phyloP scores from a whole-genome alignment of 1,284 basidiomycete genomes.

The Melampsora medusae region DNA sequence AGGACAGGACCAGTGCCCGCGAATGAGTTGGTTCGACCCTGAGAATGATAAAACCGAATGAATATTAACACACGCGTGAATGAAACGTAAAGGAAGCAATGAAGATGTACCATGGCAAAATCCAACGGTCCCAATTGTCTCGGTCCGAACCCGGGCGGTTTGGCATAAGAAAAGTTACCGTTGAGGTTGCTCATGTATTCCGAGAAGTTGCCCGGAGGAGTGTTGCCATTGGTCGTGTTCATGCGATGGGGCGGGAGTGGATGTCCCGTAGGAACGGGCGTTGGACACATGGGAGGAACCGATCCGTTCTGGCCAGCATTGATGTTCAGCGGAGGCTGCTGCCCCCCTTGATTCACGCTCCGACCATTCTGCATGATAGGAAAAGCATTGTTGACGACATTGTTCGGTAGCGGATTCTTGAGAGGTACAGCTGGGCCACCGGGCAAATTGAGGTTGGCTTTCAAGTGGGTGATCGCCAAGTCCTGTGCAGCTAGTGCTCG shows the following conservation, averaged over 20 bases:
- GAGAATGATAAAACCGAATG: neutral
- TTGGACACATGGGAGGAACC: neutral
- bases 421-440: constrained; percentile 10
- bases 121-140: constrained; percentile 41
- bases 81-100: neutral
- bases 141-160: constrained; percentile 8
- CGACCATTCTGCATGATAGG: neutral
- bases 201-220: neutral
- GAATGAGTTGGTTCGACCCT: constrained; percentile 37
- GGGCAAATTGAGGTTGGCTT: constrained; percentile 25
- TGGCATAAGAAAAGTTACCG: neutral
- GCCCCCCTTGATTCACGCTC: neutral
- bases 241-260: neutral
- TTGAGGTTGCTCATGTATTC: constrained; percentile 18
- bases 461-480: constrained; percentile 27
- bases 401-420: constrained; percentile 1
- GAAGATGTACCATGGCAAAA: constrained; percentile 22
- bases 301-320: neutral
- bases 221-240: neutral
- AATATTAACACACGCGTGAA: neutral
- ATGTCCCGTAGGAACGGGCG: neutral
- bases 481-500: constrained; percentile 38
- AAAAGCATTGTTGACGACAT: neutral
- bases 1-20: constrained; percentile 3
- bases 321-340: neutral